These are phyloP conservation scores for Epichloe gansuensis DNA, from an alignment of 2,329 filamentous ascomycete genomes.

Conservation along the genomic window DNA sequence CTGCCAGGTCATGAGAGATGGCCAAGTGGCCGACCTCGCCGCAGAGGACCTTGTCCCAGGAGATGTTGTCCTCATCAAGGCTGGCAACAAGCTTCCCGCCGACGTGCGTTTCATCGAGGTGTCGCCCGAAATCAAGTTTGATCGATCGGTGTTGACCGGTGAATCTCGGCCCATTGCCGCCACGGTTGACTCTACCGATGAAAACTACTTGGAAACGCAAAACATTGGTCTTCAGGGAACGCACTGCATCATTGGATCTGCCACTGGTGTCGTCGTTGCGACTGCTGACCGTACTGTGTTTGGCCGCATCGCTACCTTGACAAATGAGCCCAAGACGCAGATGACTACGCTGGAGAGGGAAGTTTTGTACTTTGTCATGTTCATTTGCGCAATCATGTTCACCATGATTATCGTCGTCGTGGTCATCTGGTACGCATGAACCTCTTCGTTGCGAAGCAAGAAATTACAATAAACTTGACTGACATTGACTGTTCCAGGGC, in stretches of 20 bases:
- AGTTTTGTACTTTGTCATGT: conserved; percentile 57
- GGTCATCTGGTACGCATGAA: conserved; percentile 44
- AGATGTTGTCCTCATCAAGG: conserved; percentile 55
- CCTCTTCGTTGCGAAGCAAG: not conserved
- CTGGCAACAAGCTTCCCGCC: conserved; percentile 62
- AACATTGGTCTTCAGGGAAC: conserved; percentile 72
- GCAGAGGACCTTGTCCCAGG: conserved; percentile 58
- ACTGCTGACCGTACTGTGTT: conserved; percentile 66
- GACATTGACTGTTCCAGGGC: conserved; percentile 33
- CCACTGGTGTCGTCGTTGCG: conserved; percentile 54
- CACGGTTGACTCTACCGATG: conserved; percentile 53
- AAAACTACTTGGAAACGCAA: conserved; percentile 65
- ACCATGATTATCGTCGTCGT: conserved; percentile 53
- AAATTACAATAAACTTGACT: not conserved
- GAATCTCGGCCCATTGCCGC: conserved; percentile 54
- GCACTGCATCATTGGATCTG: conserved; percentile 59
- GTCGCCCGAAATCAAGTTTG: conserved; percentile 59
- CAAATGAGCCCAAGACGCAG: conserved; percentile 54
- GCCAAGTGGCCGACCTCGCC: conserved; percentile 33
- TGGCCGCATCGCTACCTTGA: conserved; percentile 61
- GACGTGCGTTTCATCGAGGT: conserved; percentile 59
- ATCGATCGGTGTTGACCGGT: conserved; percentile 59
- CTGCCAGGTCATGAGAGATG: conserved; percentile 52
- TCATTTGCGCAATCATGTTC: conserved; percentile 58
- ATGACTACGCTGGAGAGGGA: conserved; percentile 62